Base-by-base conservation (phyloP, 495 filamentous ascomycete genomes). In the Podospora didyma region DNA sequence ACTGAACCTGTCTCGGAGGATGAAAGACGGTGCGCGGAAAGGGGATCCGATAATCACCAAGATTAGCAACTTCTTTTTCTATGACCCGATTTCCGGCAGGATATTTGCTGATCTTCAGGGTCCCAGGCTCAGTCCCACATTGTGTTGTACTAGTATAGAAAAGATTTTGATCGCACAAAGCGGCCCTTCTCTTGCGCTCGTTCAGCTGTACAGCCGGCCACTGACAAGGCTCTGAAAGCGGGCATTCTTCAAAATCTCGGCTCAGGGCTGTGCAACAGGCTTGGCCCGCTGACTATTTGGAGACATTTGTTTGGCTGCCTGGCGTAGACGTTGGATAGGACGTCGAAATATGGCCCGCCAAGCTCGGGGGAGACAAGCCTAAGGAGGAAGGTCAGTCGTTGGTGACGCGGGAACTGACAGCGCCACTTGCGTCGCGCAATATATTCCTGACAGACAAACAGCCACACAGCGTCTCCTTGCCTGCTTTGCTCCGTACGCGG, bases 391-490 rank as follows among this genome's bases (percentile, higher is more conserved):
- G 39, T 42, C 14, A 16, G 12, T 10, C 2, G 10, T 37, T 2
- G 9, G 34, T 42, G 39, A 12, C 12, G n/a, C 39, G 39, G 39
- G 5, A 17, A 0, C 39, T 14, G n/a, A 17, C 0, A 42, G n/a
- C 39, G 39, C 39, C n/a, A 17, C 39, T 17, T 14, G n/a, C 39
- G 39, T 17, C 39, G n/a, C 9, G 35, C 35, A 53, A 53, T 53
- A 53, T 41, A 53, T 50, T 24, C 48, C 24, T 35, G 26, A 50
- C 48, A 50, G 48, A 34, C 48, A 35, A 48, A n/a, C n/a, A n/a
- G n/a, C n/a, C 46, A 48, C 46, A 14, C 21, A 21, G 46, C n/a
- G 10, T 9, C 26, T 31, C 46, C 46, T n/a, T n/a, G n/a, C n/a
- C n/a, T n/a, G n/a, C n/a, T n/a, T n/a, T n/a, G n/a, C n/a, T n/a